Conservation (phyloP, 2,329 filamentous ascomycete species). For the Helminthosporium solani region DNA sequence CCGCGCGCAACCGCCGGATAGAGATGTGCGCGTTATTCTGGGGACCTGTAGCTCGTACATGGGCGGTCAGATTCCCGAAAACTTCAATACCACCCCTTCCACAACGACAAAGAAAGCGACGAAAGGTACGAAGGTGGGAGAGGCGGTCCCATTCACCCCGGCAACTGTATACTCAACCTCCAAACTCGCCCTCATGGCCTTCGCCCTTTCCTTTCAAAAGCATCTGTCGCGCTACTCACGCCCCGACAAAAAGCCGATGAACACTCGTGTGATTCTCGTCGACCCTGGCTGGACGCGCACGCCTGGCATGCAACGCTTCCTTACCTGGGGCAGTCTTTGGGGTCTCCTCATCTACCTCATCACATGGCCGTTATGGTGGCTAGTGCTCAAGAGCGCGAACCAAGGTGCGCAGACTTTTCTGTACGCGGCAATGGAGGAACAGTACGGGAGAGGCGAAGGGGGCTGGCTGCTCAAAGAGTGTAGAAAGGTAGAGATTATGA, state of each 20-base stretch:
- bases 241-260: conserved; percentile 79
- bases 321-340: conserved; percentile 80
- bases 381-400: conserved; percentile 80
- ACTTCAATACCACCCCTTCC: conserved; percentile 42
- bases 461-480: conserved; percentile 88
- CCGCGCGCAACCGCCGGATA: conserved; percentile 85
- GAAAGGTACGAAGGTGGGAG: conserved; percentile 39
- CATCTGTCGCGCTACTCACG: conserved; percentile 82
- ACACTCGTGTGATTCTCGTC: conserved; percentile 78
- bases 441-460: conserved; percentile 64
- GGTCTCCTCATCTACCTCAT: conserved; percentile 75
- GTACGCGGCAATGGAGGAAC: conserved; percentile 79
- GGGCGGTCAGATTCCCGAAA: conserved; percentile 66
- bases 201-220: conserved; percentile 88
- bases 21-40: conserved; percentile 86
- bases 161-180: conserved; percentile 51
- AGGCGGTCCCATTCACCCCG: conserved; percentile 44
- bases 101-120: conserved; percentile 55
- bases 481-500: conserved; percentile 68
- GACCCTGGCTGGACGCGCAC: conserved; percentile 86
- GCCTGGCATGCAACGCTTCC: conserved; percentile 81
- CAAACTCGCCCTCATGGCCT: conserved; percentile 78
- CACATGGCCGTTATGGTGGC: conserved; percentile 79
- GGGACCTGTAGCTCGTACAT: conserved; percentile 89
- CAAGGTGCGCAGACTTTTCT: conserved; percentile 86